Conservation (phyloP, 1,139 yeast genomes). For the Candida tropicalis region DNA sequence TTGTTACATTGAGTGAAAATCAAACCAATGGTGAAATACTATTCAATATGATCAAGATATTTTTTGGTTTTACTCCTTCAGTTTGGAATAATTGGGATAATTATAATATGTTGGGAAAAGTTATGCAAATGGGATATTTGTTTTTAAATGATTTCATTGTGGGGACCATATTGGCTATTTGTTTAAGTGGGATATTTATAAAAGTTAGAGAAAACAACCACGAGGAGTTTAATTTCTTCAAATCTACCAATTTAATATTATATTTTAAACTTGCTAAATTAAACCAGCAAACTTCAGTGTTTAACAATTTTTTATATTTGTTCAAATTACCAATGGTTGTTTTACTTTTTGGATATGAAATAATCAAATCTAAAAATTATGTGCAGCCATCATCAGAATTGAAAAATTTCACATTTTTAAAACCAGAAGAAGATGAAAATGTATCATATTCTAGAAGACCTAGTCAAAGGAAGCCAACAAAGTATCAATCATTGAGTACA, state of each 20-base stretch:
- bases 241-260: constrained; percentile 40
- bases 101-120: constrained; percentile 52
- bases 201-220: constrained; percentile 39
- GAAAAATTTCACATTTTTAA: constrained; percentile 40
- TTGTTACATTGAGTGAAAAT: constrained; percentile 52
- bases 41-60: constrained; percentile 55
- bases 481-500: constrained; percentile 32
- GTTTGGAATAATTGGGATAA: constrained; percentile 64
- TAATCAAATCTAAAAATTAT: constrained; percentile 23
- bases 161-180: constrained; percentile 61
- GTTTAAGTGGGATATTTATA: constrained; percentile 49
- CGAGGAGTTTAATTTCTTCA: constrained; percentile 46
- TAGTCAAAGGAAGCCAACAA: constrained; percentile 10
- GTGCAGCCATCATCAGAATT: constrained; percentile 20
- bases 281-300: constrained; percentile 11
- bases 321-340: constrained; percentile 40
- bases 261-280: constrained; percentile 30
- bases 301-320: constrained; percentile 22
- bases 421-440: constrained; percentile 20
- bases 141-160: constrained; percentile 61
- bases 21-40: constrained; percentile 52
- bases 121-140: constrained; percentile 53
- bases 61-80: constrained; percentile 66
- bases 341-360: constrained; percentile 37
- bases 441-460: constrained; percentile 15